These are phyloP conservation scores for Talaromyces borbonicus DNA, from an alignment of 495 filamentous ascomycete species.

Conservation along the genomic window DNA sequence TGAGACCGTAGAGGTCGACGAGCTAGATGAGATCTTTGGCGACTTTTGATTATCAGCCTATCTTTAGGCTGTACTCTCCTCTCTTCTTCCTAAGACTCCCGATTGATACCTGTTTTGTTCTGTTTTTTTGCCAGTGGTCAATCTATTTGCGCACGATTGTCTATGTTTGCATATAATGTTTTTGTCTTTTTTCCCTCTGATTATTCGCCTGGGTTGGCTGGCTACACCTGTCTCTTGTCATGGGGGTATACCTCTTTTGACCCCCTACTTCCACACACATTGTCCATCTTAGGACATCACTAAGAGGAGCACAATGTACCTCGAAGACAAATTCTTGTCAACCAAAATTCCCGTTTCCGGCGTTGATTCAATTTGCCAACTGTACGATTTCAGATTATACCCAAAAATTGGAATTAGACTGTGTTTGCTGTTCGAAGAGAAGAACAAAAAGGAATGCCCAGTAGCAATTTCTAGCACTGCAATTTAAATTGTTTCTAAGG, in stretches of 20 bases:
- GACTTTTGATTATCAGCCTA: slow-evolving; percentile 25
- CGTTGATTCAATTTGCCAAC: too few relatives aligned
- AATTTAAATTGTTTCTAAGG: too few relatives aligned
- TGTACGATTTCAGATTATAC: too few relatives aligned
- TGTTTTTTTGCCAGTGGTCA: not conserved
- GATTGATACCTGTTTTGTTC: slow-evolving; percentile 5
- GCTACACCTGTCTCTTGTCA: not conserved
- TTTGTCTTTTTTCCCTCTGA: not conserved
- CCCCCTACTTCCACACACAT: not conserved
- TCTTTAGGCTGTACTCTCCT: not conserved
- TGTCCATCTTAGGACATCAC: too few relatives aligned
- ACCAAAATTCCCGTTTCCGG: too few relatives aligned
- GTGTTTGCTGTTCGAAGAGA: too few relatives aligned
- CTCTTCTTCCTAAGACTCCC: not conserved
- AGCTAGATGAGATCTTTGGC: slow-evolving; percentile 79
- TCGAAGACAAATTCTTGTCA: too few relatives aligned
- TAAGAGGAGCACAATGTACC: too few relatives aligned
- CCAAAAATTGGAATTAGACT: too few relatives aligned
- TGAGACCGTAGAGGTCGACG: slow-evolving; percentile 82
- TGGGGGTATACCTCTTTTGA: not conserved
- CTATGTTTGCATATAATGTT: not conserved
- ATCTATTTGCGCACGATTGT: not conserved
- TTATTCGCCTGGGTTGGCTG: not conserved
- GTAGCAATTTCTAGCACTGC: too few relatives aligned
- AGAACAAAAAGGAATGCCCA: too few relatives aligned